Evolutionary conservation across 305 asterid genomes (phyloP).

Genomic region (Salvia sclarea): DNA sequence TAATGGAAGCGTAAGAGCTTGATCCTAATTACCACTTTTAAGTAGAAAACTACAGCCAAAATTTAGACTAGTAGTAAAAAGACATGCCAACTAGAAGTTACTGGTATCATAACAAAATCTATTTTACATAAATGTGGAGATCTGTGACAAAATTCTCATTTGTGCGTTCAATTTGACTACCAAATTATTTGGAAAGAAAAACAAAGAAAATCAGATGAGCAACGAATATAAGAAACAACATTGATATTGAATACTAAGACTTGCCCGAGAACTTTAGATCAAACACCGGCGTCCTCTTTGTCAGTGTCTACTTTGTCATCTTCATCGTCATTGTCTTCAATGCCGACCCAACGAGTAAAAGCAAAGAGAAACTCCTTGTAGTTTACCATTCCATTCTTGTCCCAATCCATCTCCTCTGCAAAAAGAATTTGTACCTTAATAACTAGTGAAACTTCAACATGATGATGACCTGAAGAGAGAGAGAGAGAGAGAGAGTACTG

Average conservation of each 20-base stretch:
- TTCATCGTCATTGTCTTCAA: slow-evolving; percentile 59
- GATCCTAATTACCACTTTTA: too few species aligned
- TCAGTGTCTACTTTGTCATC: slow-evolving; percentile 21
- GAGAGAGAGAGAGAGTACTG: slow-evolving; percentile 30
- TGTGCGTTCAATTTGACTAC: slow-evolving; percentile 3
- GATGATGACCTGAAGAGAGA: background rate
- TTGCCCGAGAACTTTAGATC: background rate
- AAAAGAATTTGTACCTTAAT: background rate
- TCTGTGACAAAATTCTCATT: background rate
- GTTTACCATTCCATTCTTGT: slow-evolving; percentile 81
- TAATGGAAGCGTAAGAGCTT: too few species aligned
- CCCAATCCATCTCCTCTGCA: slow-evolving; percentile 98
- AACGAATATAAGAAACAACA: background rate
- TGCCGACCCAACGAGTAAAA: slow-evolving; percentile 83
- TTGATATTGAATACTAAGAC: background rate
- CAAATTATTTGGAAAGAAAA: slow-evolving; percentile 14
- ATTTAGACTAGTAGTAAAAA: background rate
- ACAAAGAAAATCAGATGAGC: background rate
- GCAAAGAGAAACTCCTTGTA: slow-evolving; percentile 89
- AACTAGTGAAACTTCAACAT: background rate
- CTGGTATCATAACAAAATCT: background rate
- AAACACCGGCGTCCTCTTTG: slow-evolving; percentile 1
- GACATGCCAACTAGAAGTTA: background rate
- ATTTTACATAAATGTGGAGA: background rate
- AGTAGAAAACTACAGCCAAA: too few species aligned